Evolutionary conservation across 495 filamentous ascomycete genomes (phyloP), one percentile per base, ranked within the genome.

Genomic region (Amniculicola lignicola): DNA sequence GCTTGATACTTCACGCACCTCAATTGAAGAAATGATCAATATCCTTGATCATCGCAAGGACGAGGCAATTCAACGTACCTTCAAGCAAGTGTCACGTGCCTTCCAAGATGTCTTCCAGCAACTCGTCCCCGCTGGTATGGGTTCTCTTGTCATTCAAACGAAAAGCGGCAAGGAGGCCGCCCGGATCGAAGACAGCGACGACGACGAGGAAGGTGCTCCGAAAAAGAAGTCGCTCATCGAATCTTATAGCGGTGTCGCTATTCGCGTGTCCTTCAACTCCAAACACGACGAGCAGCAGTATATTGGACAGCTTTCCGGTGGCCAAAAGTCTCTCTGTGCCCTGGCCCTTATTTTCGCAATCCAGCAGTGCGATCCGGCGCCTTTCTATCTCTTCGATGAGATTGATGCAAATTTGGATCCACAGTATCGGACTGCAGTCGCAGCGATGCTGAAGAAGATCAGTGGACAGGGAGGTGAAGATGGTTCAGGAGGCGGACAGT

Each of bases 321-420:
- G 93, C 35, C 93, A 99, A 61, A 99, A 99, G 79, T 95, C 90
- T 89, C 77, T 95, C 54, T 95, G 92, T 72, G 93, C 93, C 12
- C 82, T 99, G 43, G 92, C 92, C 49, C 81, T 99, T 42, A 89
- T 99, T 58, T 97, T 99, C 68, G 93, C 93, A n/a, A 95, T 99
- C 69, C 93, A 99, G 65, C 87, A 90, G 60, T 95, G 93, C 64
- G 93, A 97, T 63, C 93, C 94, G 4, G 92, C 91, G 15, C 93
- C 93, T 11, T 97, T 99, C 75, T 96, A 97, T 72, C 88, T 99
- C 58, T 99, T 99, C 59, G 93, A 99, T 68, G 93, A 99, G 74
- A 95, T 99, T 65, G 93, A 99, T 69, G 93, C 93, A 67, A 97
- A 97, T 68, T 81, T 99, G 18, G 93, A 99, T 71, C 90, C 91